Conservation (phyloP, 768 basidiomycete genomes). For the Melanogaster broomeanus region DNA sequence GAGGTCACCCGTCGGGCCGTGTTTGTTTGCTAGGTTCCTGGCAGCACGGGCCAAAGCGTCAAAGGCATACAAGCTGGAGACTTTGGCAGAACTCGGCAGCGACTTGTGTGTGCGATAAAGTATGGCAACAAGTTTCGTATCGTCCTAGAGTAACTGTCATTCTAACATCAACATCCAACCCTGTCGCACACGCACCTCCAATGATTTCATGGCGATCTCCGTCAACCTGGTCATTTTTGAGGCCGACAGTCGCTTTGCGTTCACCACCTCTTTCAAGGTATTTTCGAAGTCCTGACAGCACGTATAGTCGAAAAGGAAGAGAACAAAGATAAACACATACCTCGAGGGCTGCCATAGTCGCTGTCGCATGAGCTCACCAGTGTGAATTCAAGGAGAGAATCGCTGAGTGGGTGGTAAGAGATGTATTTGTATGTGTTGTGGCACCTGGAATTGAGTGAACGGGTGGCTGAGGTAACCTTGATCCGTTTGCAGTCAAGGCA, state of each 20-base stretch:
- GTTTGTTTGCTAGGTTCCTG: constrained; percentile 65
- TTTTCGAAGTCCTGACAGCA: constrained; percentile 72
- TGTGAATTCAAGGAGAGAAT: constrained; percentile 11
- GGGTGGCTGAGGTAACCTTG: constrained; percentile 19
- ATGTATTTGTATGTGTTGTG: constrained; percentile 46
- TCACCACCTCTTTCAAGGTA: constrained; percentile 78
- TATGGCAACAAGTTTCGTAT: constrained; percentile 84
- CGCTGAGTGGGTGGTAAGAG: constrained; percentile 11
- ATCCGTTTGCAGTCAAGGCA: constrained; percentile 15
- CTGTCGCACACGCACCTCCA: constrained; percentile 57
- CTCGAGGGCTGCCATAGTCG: constrained; percentile 43
- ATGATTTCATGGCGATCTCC: constrained; percentile 72
- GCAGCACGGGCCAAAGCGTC: constrained; percentile 92
- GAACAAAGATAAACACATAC: constrained; percentile 24
- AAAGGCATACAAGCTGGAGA: constrained; percentile 90
- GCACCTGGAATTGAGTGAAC: not conserved
- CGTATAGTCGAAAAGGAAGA: constrained; percentile 7
- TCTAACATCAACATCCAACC: not conserved
- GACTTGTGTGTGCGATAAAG: constrained; percentile 90
- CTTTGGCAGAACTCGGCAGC: constrained; percentile 65
- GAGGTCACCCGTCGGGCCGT: constrained; percentile 55
- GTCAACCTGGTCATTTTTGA: constrained; percentile 82
- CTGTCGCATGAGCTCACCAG: constrained; percentile 18
- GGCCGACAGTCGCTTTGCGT: constrained; percentile 80
- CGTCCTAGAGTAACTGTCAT: constrained; percentile 52